Evolutionary conservation across 371 early-diverging fungal species (phyloP), one percentile per base, ranked within the genome.

Genomic region (Dichotomocladium elegans): DNA sequence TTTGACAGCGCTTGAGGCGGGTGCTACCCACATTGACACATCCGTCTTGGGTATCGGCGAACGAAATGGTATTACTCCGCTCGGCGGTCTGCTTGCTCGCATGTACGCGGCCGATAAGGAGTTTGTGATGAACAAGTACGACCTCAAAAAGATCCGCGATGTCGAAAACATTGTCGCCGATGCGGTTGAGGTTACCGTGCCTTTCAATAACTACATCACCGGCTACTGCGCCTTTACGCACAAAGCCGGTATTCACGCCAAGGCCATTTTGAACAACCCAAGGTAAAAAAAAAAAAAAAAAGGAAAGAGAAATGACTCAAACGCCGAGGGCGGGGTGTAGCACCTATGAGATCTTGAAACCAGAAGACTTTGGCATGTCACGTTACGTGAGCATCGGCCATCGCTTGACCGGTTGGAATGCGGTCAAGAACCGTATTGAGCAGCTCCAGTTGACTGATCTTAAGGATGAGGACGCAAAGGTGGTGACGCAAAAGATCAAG

Each of bases 171-270:
- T 94, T 64, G 92, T 96, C 15, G 96, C 96, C 10, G 93, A 93
- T 34, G 83, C 92, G 4, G 96, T 96, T 33, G 87, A 88, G 53
- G 83, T 96, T 65, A 87, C 91, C 53, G 93, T 96, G 31, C 96
- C 96, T 21, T 96, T 96, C 87, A 96, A 96, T 84, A 94, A 96
- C 85, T 94, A 92, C 75, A 91, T 96, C 70, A 96, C 96, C 37
- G 96, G 96, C 31, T 93, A 93, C 80, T 93, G 93, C 62, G 94
- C 94, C 33, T 94, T 96, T 72, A 93, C 94, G 15, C 96, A 96
- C 82, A 96, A 96, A 84, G 95, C 96, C 30, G 96, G 96, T 62
- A 96, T 94, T 66, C 96, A 96, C 72, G 94, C 96, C 76, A 96
- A 96, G 79, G 96, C 96, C 47, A 93, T 96, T 59, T 83, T 96